Percentiles rank a stretch among this genome's conserved stretches.
Evolutionary conservation across 2,329 filamentous ascomycete genomes (phyloP).

Genomic region (Arthrobotrys entomopaga): DNA sequence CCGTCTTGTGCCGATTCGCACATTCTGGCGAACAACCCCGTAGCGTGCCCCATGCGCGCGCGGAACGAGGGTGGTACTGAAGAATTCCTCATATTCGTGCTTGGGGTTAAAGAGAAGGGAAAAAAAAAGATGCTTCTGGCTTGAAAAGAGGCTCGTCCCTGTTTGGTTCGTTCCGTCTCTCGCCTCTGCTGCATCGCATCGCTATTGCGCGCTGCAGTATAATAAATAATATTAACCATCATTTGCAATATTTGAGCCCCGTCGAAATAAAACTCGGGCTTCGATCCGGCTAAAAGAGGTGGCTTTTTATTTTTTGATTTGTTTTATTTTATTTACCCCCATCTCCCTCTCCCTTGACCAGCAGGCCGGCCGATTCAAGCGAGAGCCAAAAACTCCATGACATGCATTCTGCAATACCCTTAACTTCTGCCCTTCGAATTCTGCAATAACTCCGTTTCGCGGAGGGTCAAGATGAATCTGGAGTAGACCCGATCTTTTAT

Average conservation of each 20-base stretch:
- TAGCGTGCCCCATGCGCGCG: conserved; percentile 36
- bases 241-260: background rate
- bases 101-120: background rate
- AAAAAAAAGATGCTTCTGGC: background rate
- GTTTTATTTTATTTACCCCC: background rate
- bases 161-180: conserved; percentile 24
- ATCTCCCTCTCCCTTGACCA: too few relatives aligned
- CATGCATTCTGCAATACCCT: too few relatives aligned
- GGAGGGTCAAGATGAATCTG: conserved; percentile 46
- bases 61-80: conserved; percentile 20
- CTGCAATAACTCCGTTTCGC: conserved; percentile 36
- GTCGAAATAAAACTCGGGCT: background rate
- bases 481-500: conserved; percentile 51
- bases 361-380: too few relatives aligned
- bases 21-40: conserved; percentile 5
- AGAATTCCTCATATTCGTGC: conserved; percentile 16
- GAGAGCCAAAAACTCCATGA: too few relatives aligned
- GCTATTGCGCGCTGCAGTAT: conserved; percentile 22
- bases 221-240: background rate
- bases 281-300: too few relatives aligned
- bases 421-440: background rate
- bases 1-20: conserved; percentile 27
- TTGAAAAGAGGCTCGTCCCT: background rate
- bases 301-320: conserved; percentile 4
- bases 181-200: conserved; percentile 28